phyloP scores from a whole-genome alignment of 192 early-diverging fungal species.

The Ambispora gerdemannii region DNA sequence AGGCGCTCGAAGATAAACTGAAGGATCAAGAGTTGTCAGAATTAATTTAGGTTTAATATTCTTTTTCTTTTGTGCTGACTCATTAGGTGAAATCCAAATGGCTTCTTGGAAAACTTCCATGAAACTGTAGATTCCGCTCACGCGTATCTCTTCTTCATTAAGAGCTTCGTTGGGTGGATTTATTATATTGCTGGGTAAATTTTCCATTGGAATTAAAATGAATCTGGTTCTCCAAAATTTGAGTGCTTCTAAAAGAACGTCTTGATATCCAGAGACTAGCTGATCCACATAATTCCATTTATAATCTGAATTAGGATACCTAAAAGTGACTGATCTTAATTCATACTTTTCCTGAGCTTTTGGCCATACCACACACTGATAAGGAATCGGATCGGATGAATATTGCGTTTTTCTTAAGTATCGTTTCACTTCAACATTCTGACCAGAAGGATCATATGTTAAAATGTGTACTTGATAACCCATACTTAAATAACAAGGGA shows the following conservation, averaged over 20 bases:
- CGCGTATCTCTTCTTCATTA: constrained; percentile 83
- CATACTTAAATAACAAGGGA: constrained; percentile 74
- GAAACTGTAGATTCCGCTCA: constrained; percentile 84
- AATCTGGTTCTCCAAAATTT: constrained; percentile 90
- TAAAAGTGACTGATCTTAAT: constrained; percentile 57
- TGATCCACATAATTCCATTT: constrained; percentile 95
- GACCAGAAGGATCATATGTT: constrained; percentile 61
- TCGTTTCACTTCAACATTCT: constrained; percentile 77
- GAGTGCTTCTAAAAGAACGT: constrained; percentile 71
- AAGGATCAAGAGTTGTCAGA: constrained; percentile 42
- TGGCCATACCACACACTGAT: constrained; percentile 84
- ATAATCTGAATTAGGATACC: constrained; percentile 77
- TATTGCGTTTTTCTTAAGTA: constrained; percentile 72
- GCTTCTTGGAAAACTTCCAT: constrained; percentile 76
- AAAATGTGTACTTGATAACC: constrained; percentile 89
- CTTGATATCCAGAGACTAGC: constrained; percentile 82
- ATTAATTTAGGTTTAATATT: constrained; percentile 33
- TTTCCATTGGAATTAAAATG: constrained; percentile 80
- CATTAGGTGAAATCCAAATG: constrained; percentile 46
- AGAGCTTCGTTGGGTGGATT: constrained; percentile 56
- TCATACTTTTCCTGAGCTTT: constrained; percentile 64
- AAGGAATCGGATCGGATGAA: constrained; percentile 54
- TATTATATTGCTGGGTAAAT: constrained; percentile 49
- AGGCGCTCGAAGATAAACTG: constrained; percentile 36
- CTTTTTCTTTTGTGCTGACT: constrained; percentile 37